These are phyloP conservation scores for Corchorus olitorius DNA, from an alignment of 345 rosid genomes.

Conservation along the genomic window DNA sequence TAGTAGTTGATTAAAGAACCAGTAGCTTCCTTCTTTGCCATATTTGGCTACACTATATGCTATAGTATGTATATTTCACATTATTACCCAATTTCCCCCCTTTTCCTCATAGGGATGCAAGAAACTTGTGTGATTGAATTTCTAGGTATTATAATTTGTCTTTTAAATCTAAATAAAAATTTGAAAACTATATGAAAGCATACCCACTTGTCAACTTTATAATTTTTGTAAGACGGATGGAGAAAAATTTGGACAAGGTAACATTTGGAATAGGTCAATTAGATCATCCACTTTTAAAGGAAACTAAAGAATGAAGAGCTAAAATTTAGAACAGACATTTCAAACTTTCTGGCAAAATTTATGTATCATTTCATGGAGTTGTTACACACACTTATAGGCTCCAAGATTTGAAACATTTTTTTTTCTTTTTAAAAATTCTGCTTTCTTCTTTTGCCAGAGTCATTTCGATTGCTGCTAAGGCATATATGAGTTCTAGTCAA, in stretches of 20 bases:
- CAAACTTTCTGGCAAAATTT: not conserved
- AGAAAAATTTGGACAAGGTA: not conserved
- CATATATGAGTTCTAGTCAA: not conserved
- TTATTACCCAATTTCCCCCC: too few species aligned
- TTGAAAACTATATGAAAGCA: not conserved
- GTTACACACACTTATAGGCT: too few species aligned
- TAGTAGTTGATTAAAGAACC: too few species aligned
- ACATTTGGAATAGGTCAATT: constrained; percentile 22
- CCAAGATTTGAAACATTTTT: too few species aligned
- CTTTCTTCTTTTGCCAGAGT: not conserved
- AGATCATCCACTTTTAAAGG: constrained; percentile 32
- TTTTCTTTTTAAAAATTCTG: not conserved
- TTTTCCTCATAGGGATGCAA: not conserved
- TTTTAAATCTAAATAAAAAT: not conserved
- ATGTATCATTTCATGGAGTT: not conserved
- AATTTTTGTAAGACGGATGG: too few species aligned
- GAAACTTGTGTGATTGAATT: not conserved
- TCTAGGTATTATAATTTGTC: not conserved
- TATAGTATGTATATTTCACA: not conserved
- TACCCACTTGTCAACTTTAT: not conserved
- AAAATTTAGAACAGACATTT: not conserved
- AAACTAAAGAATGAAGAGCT: not conserved
- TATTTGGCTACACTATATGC: not conserved
- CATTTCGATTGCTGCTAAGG: not conserved
- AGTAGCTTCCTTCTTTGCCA: not conserved